Evolutionary conservation across 495 filamentous ascomycete genomes (phyloP).

Genomic region (Trichoderma parareesei): DNA sequence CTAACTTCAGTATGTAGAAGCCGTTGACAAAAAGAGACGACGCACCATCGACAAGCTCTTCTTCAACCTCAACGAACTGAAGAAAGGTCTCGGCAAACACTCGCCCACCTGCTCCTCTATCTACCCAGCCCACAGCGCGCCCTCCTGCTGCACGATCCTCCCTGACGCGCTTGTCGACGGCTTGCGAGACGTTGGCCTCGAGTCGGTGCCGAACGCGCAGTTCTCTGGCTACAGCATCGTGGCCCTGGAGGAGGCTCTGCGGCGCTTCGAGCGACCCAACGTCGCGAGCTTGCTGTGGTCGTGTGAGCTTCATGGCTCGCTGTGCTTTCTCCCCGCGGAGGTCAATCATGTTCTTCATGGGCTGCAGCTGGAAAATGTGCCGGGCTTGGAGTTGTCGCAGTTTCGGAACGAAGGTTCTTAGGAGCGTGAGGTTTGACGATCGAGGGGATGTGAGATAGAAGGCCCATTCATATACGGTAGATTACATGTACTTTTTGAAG

Average conservation of each 20-base stretch:
- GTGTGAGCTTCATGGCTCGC: too few relatives aligned
- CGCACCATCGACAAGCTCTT: constrained; percentile 4
- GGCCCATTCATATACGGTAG: too few relatives aligned
- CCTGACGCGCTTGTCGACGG: constrained; percentile 13
- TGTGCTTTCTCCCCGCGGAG: too few relatives aligned
- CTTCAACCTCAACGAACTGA: constrained; percentile 3
- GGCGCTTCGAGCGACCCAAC: not conserved
- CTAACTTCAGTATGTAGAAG: not conserved
- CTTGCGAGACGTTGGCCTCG: constrained; percentile 6
- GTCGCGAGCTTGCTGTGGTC: too few relatives aligned
- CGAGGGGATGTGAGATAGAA: too few relatives aligned
- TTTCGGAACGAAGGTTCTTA: too few relatives aligned
- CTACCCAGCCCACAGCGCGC: constrained; percentile 5
- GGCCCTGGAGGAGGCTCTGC: not conserved
- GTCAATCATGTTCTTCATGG: too few relatives aligned
- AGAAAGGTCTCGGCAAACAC: not conserved
- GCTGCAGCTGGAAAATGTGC: too few relatives aligned
- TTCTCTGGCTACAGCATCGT: not conserved
- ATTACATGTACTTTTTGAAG: too few relatives aligned
- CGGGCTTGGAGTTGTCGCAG: too few relatives aligned
- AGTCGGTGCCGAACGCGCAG: not conserved
- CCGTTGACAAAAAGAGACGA: constrained; percentile 13
- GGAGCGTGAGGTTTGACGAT: too few relatives aligned
- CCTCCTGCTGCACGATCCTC: constrained; percentile 13
- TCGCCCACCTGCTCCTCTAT: not conserved